Base-by-base conservation (phyloP, 805 yeast genomes). In the Teunomyces aglyptinius region DNA sequence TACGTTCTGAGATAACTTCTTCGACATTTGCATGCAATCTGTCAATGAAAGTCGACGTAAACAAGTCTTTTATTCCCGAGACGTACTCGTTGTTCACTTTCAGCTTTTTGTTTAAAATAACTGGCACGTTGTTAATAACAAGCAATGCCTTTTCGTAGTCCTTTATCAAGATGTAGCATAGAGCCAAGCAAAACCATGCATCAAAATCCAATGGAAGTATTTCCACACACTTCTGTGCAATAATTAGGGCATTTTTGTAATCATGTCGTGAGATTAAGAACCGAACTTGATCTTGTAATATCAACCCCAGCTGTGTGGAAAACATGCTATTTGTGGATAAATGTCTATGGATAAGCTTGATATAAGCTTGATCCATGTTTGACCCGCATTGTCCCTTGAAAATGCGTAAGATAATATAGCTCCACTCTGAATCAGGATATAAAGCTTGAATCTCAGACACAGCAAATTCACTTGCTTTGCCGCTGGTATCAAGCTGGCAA, bases 151-250 rank as follows among this genome's bases (percentile, higher is more conserved):
- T 72, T 33, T 71, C 69, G 53, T 72, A 80, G 57, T 87, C 81
- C 41, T 74, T 77, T 39, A 58, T 66, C 31, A 82, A 63, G 15
- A 85, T 74, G 55, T 88, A 83, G 29, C 81, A 77, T 49, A 81
- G 70, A 4, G 86, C 78, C 38, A 89, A 68, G 31, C 71, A 68
- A 48, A 77, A 78, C 96, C 96, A 89, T 24, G 85, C 70, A 43
- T 75, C 78, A 59, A 84, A 89, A 60, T 85, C 92, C 1, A 88
- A 73, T 0, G 96, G 96, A n/a, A 86, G 70, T 2, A 86, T 72
- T 43, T 77, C 71, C 15, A 86, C 82, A 4, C 90, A 79, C 20
- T 78, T 71, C 15, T 73, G 65, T 0, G 95, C 86, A 7, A 84
- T 66, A 18, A 71, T 64, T 13, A 80, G 60, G 0, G 96, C 96